phyloP scores from a whole-genome alignment of 139 green algal species.

The Yamagishiella unicocca region DNA sequence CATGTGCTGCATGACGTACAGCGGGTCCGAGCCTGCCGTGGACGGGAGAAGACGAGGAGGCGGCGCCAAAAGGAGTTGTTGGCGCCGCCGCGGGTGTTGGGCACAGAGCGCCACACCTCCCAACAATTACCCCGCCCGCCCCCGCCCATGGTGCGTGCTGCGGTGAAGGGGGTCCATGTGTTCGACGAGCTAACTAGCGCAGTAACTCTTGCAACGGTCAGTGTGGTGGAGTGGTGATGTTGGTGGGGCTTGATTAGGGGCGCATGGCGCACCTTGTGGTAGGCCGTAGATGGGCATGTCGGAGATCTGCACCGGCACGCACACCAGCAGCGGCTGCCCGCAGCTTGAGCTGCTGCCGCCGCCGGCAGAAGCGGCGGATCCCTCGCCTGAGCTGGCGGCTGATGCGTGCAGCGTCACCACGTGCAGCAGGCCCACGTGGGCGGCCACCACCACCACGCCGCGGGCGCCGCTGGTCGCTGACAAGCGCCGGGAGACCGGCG shows the following conservation, averaged over 20 bases:
- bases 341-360: background rate
- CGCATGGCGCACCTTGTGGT: background rate
- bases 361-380: background rate
- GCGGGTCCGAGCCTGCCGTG: constrained; percentile 10
- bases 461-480: background rate
- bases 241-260: background rate
- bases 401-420: background rate
- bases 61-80: background rate
- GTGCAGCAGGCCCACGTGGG: constrained; percentile 32
- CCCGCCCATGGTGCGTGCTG: background rate
- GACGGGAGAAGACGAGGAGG: background rate
- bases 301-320: background rate
- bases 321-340: constrained; percentile 17
- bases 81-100: no score
- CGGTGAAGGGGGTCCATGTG: no score
- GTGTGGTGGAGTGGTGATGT: no score
- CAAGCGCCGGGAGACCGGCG: background rate
- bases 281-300: constrained; percentile 34
- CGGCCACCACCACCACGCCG: background rate
- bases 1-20: background rate
- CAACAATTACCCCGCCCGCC: background rate
- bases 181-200: background rate
- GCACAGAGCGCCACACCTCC: no score
- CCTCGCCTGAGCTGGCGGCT: background rate
- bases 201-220: no score